A percentile compares a stretch with the other conserved stretches of the same genome.
Conservation (phyloP, 768 basidiomycete species). For the Lactifluus echinatus region DNA sequence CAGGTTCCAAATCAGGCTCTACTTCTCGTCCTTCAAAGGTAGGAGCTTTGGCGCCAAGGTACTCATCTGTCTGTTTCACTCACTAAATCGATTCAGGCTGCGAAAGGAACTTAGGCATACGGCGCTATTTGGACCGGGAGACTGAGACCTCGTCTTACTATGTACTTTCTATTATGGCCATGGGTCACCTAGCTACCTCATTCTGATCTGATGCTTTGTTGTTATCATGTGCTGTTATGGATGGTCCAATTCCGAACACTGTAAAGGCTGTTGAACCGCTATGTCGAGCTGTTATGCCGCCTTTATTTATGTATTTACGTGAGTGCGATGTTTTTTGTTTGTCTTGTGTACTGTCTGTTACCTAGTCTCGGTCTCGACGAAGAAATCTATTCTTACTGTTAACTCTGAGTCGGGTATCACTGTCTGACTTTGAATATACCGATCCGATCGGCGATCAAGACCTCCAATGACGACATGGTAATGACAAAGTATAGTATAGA, state of each 20-base stretch:
- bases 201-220: not conserved
- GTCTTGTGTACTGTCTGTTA: slow-evolving; percentile 17
- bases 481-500: too few relatives aligned
- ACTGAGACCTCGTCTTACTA: not conserved
- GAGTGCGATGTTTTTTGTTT: slow-evolving; percentile 6
- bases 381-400: not conserved
- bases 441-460: too few relatives aligned
- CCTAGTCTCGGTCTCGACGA: not conserved
- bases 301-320: slow-evolving; percentile 19
- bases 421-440: too few relatives aligned
- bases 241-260: slow-evolving; percentile 5
- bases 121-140: not conserved
- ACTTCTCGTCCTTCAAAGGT: slow-evolving; percentile 1
- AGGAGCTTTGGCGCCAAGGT: not conserved
- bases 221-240: not conserved
- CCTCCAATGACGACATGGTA: too few relatives aligned
- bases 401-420: too few relatives aligned
- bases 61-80: not conserved
- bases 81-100: not conserved
- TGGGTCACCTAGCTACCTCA: not conserved
- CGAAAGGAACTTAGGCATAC: not conserved
- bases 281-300: slow-evolving; percentile 8
- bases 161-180: not conserved
- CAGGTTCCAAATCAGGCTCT: slow-evolving; percentile 4
- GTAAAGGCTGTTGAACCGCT: not conserved